These are phyloP conservation scores for Elongisporangium undulatum DNA, from an alignment of 352 stramenopile species.

Conservation along the genomic window DNA sequence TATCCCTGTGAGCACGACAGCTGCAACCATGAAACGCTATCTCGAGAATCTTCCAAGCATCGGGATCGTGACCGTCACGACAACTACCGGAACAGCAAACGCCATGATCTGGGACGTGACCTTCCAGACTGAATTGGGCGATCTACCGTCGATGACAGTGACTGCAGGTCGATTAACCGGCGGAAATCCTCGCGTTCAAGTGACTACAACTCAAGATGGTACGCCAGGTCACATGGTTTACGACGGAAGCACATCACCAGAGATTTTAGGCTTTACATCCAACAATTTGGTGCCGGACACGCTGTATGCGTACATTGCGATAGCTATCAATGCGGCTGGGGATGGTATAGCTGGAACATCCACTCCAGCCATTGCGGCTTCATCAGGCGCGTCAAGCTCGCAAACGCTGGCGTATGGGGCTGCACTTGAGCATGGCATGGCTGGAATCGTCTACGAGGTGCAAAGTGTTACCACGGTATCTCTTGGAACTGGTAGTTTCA, in stretches of 20 bases:
- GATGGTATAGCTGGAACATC: slow-evolving; percentile 81
- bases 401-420: slow-evolving; percentile 89
- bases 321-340: slow-evolving; percentile 91
- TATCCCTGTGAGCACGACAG: slow-evolving; percentile 41
- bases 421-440: slow-evolving; percentile 87
- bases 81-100: slow-evolving; percentile 49
- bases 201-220: slow-evolving; percentile 80
- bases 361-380: slow-evolving; percentile 90
- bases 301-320: slow-evolving; percentile 91
- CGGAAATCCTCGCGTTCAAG: slow-evolving; percentile 49
- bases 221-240: slow-evolving; percentile 90
- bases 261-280: slow-evolving; percentile 72
- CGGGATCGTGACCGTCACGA: slow-evolving; percentile 70
- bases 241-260: slow-evolving; percentile 82
- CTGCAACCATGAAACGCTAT: slow-evolving; percentile 62
- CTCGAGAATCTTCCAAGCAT: slow-evolving; percentile 89
- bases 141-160: slow-evolving; percentile 90
- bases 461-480: slow-evolving; percentile 81
- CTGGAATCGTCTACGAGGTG: slow-evolving; percentile 93
- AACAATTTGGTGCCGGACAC: slow-evolving; percentile 84
- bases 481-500: slow-evolving; percentile 38
- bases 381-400: slow-evolving; percentile 78
- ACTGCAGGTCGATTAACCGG: slow-evolving; percentile 87
- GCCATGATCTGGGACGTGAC: slow-evolving; percentile 85
- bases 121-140: slow-evolving; percentile 92